These are phyloP conservation scores for Trichoderma koningiopsis DNA, from an alignment of 2,329 filamentous ascomycete genomes.

Conservation along the genomic window DNA sequence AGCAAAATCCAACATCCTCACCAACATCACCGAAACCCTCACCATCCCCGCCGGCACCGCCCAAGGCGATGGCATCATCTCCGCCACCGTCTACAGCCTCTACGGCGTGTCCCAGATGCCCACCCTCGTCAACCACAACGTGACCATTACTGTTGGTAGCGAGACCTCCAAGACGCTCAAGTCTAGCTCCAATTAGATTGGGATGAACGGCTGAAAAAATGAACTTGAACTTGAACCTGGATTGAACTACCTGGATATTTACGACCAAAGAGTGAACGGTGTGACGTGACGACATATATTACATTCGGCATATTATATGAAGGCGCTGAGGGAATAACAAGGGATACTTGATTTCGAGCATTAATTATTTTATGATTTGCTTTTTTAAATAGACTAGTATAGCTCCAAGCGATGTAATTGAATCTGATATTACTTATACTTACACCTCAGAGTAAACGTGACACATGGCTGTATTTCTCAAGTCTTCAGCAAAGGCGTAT, in stretches of 20 bases:
- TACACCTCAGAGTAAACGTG: not conserved
- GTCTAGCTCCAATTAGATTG: constrained; percentile 21
- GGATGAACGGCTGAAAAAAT: not conserved
- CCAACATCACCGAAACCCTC: constrained; percentile 34
- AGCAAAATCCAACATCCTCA: constrained; percentile 34
- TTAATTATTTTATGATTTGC: not conserved
- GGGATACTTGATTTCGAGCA: not conserved
- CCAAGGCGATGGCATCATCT: constrained; percentile 33
- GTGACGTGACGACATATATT: not conserved
- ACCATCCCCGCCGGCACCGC: constrained; percentile 31
- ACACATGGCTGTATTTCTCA: not conserved
- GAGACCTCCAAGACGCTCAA: constrained; percentile 32
- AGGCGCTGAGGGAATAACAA: not conserved
- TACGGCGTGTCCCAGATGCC: constrained; percentile 33
- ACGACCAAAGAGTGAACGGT: not conserved
- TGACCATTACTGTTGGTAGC: constrained; percentile 34
- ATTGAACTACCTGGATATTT: too few species aligned
- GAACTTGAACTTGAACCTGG: not conserved
- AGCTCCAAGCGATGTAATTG: not conserved
- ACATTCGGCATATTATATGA: not conserved
- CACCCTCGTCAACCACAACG: constrained; percentile 32
- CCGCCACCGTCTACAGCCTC: constrained; percentile 35
- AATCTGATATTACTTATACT: not conserved
- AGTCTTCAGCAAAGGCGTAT: not conserved
- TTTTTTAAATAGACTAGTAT: not conserved